Evolutionary conservation across 768 basidiomycete species (phyloP), one percentile per base, ranked within the genome.

Genomic region (Fibroporia radiculosa): DNA sequence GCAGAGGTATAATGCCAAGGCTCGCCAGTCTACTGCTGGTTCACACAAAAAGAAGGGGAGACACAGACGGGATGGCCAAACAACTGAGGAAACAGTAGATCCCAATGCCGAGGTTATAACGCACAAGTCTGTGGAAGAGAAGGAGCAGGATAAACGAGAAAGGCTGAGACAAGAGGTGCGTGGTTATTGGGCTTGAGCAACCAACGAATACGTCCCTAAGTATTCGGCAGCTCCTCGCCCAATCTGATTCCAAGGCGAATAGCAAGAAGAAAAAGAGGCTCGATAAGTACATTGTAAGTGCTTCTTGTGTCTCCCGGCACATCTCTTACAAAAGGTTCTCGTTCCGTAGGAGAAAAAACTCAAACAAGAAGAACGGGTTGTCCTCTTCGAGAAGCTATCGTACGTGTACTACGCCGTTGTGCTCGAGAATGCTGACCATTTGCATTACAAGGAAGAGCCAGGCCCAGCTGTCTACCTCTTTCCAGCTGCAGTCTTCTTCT

Each of bases 251-350:
- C 3, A 86, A 84, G 58, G 81, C 88, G 71, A 84, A 77, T 34
- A 76, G 67, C 46, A 93, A 93, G 69, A 93, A 90, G 68, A 83
- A 80, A 67, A 93, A 86, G 61, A 70, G 89, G 42, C 66, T 98
- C 4, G 93, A 97, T 51, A 89, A 89, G 51, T 98, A 92, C 57
- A 93, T 97, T 55, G 91, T 90, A 45, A 56, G 83, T 65, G 11
- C 14, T 27, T 10, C 25, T 29, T 5, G 44, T 41, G 25, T 18
- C 22, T n/a, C n/a, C n/a, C n/a, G n/a, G n/a, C n/a, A n/a, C n/a
- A n/a, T n/a, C n/a, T n/a, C n/a, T n/a, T n/a, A n/a, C 23, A 41
- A 25, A 48, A 10, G 48, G 48, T 10, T 49, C 42, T 23, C 32
- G n/a, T 6, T 35, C 1, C 45, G 38, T 50, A 93, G 90, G 85